Conservation (phyloP, 2,329 filamentous ascomycete species). For the Pezicula rhizophila region DNA sequence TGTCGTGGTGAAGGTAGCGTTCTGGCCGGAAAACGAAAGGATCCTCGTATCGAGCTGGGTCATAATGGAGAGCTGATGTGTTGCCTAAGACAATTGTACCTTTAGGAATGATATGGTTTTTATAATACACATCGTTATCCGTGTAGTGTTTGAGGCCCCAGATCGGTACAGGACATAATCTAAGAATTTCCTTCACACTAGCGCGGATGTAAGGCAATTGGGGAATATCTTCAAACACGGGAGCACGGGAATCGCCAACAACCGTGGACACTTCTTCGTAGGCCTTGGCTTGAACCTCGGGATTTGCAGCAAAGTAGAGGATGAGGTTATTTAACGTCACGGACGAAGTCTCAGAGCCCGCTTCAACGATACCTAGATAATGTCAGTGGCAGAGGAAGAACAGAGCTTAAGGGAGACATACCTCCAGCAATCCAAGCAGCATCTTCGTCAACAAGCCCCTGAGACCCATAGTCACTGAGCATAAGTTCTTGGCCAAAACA, state of each 20-base stretch:
- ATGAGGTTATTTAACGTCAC: conserved; percentile 25
- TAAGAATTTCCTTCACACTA: conserved; percentile 34
- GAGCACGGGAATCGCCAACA: conserved; percentile 29
- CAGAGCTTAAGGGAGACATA: background rate
- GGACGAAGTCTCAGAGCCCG: conserved; percentile 26
- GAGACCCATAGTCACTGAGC: background rate
- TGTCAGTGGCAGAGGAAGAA: background rate
- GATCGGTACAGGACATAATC: conserved; percentile 32
- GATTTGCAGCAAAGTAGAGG: conserved; percentile 31
- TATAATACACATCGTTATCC: conserved; percentile 24
- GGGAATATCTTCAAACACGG: conserved; percentile 28
- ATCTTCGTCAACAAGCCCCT: background rate
- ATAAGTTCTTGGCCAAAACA: background rate
- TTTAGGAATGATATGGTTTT: conserved; percentile 32
- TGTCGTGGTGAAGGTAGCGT: conserved; percentile 21
- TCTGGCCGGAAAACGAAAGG: conserved; percentile 37
- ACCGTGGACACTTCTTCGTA: conserved; percentile 33
- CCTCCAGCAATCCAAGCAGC: background rate
- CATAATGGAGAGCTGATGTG: conserved; percentile 17
- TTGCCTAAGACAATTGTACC: conserved; percentile 18
- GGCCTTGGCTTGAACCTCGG: conserved; percentile 29
- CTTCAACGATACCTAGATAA: conserved; percentile 23
- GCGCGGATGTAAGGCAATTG: conserved; percentile 34
- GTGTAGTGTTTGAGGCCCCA: conserved; percentile 31
- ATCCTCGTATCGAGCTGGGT: conserved; percentile 32